phyloP scores from a whole-genome alignment of 768 basidiomycete species.

The Kwoniella mangroviensis region DNA sequence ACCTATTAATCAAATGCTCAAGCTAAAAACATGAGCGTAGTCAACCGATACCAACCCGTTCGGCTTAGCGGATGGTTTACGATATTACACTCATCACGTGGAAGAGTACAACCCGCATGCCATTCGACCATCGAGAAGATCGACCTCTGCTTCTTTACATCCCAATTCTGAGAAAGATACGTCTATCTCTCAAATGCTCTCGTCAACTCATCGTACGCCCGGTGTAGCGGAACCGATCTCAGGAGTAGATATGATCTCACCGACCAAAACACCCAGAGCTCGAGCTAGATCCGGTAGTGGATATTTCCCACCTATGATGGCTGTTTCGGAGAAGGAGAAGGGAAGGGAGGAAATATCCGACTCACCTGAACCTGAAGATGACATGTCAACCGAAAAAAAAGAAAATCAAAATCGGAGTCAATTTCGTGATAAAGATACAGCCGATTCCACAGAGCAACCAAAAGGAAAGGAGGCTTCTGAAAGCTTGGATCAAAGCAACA shows the following conservation, averaged over 20 bases:
- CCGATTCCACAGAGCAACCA: neutral
- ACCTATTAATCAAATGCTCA: neutral
- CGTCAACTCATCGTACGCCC: constrained; percentile 13
- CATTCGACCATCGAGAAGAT: constrained; percentile 29
- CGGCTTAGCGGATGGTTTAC: constrained; percentile 54
- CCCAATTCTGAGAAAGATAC: constrained; percentile 11
- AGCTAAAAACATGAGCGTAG: neutral
- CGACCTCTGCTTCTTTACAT: constrained; percentile 19
- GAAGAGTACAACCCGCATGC: constrained; percentile 46
- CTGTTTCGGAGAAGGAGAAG: neutral
- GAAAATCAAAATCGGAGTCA: neutral
- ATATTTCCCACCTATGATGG: constrained; percentile 23
- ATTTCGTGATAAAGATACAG: neutral
- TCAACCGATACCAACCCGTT: constrained; percentile 44
- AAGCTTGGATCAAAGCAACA: neutral
- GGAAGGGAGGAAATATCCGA: neutral
- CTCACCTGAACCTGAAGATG: constrained; percentile 10
- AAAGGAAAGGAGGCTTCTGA: neutral
- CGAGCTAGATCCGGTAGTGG: constrained; percentile 16
- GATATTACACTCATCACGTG: constrained; percentile 52
- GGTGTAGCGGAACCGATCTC: constrained; percentile 3
- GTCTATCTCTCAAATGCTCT: constrained; percentile 15
- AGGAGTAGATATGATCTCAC: constrained; percentile 3
- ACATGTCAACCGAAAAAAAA: neutral
- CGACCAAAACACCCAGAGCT: constrained; percentile 8